Percentiles rank a stretch among this genome's conserved stretches.
These are phyloP conservation scores for Macadamia integrifolia DNA, from an alignment of 164 flowering plant species.

Conservation along the genomic window DNA sequence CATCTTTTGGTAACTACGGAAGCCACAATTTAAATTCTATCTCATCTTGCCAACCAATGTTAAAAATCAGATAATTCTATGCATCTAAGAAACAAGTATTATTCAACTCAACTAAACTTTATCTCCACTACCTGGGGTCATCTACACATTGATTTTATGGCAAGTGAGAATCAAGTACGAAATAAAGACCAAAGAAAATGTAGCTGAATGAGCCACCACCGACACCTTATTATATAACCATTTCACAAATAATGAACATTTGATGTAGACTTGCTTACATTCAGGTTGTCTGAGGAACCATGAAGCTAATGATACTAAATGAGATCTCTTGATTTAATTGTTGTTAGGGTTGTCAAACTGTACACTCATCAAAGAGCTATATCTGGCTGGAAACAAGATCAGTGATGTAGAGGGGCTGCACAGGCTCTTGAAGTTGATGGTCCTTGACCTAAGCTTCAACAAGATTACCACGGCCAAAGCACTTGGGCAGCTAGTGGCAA, in stretches of 20 bases:
- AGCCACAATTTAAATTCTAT: no score
- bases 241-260: background rate
- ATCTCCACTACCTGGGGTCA: no score
- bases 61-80: no score
- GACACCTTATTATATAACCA: no score
- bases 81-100: no score
- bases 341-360: slow-evolving; percentile 71
- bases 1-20: background rate
- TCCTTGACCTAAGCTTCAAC: slow-evolving; percentile 90
- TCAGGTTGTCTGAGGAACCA: background rate
- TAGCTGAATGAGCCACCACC: no score
- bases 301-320: background rate
- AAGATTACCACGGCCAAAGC: slow-evolving; percentile 83
- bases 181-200: no score
- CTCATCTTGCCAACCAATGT: no score
- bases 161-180: no score
- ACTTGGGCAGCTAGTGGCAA: slow-evolving; percentile 84
- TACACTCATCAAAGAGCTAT: slow-evolving; percentile 74
- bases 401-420: slow-evolving; percentile 89
- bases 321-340: slow-evolving; percentile 6
- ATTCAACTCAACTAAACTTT: no score
- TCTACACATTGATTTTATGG: no score
- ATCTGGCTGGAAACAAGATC: slow-evolving; percentile 90
- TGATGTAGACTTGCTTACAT: background rate
- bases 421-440: slow-evolving; percentile 74